Evolutionary conservation across 345 rosid genomes (phyloP).

Genomic region (Sapria himalayana): DNA sequence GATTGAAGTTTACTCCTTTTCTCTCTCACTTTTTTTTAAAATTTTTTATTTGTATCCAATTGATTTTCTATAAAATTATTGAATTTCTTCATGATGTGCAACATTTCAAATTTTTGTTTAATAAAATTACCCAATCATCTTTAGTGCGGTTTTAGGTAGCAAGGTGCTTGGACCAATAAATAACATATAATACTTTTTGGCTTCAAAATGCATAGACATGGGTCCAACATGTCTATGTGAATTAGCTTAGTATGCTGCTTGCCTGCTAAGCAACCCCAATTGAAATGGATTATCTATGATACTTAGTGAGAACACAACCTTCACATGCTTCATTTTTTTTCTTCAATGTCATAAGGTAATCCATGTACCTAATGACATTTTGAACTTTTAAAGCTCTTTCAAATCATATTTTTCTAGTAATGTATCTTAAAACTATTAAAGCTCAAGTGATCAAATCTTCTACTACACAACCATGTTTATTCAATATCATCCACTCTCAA

Average conservation of each 20-base stretch:
- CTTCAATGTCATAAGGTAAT: too few species aligned
- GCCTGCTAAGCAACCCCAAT: not conserved
- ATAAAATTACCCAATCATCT: constrained; percentile 4
- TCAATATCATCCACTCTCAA: not conserved
- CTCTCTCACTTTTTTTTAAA: not conserved
- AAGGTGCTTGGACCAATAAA: too few species aligned
- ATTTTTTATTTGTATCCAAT: not conserved
- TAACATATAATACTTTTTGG: not conserved
- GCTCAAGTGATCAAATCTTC: not conserved
- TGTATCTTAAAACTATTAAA: not conserved
- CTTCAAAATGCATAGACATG: not conserved
- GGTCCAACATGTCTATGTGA: not conserved
- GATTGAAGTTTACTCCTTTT: not conserved
- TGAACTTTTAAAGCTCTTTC: not conserved
- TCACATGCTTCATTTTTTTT: not conserved
- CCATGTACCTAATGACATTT: too few species aligned
- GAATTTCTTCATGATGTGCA: not conserved
- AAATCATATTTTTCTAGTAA: not conserved
- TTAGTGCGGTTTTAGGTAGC: too few species aligned
- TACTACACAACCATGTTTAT: constrained; percentile 1
- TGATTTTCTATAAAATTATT: not conserved
- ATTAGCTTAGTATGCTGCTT: not conserved
- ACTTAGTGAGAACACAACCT: not conserved
- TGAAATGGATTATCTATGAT: not conserved
- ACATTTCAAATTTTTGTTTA: not conserved